Conservation (phyloP, 495 filamentous ascomycete genomes). For the Umbilicaria muhlenbergii region DNA sequence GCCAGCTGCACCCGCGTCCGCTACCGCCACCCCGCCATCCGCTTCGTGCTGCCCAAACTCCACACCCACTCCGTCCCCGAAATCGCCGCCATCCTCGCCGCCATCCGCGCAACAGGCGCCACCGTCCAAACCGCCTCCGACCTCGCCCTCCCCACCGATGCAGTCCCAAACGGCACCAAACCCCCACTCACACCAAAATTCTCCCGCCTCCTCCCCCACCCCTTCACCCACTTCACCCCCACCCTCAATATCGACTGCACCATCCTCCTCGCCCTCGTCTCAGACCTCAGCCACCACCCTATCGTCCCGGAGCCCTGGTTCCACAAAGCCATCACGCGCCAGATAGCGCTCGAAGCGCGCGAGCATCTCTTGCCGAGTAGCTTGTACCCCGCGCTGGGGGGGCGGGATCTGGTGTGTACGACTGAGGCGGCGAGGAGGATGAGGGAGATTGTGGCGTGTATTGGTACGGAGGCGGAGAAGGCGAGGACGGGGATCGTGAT, state of each 20-base stretch:
- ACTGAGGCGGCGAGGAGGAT: slow-evolving; percentile 44
- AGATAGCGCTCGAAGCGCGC: slow-evolving; percentile 47
- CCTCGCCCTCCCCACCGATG: neutral
- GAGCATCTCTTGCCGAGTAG: slow-evolving; percentile 42
- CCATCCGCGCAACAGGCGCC: slow-evolving; percentile 40
- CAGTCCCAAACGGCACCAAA: slow-evolving; percentile 4
- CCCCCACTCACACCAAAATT: slow-evolving; percentile 17
- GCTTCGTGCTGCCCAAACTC: slow-evolving; percentile 46
- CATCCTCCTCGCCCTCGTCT: slow-evolving; percentile 51
- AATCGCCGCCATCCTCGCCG: slow-evolving; percentile 39
- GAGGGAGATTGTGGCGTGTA: slow-evolving; percentile 48
- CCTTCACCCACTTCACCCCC: slow-evolving; percentile 36
- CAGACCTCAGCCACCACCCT: slow-evolving; percentile 45
- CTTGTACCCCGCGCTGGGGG: slow-evolving; percentile 46
- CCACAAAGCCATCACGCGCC: slow-evolving; percentile 41
- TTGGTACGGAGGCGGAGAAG: slow-evolving; percentile 49
- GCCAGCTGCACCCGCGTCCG: slow-evolving; percentile 35
- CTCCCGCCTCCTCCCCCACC: slow-evolving; percentile 33
- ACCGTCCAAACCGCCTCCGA: slow-evolving; percentile 23
- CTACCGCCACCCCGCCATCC: slow-evolving; percentile 41
- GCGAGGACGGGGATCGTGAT: slow-evolving; percentile 39
- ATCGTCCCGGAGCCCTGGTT: slow-evolving; percentile 26
- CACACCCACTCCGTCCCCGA: slow-evolving; percentile 29
- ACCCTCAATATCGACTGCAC: slow-evolving; percentile 62
- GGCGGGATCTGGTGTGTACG: slow-evolving; percentile 42